A percentile compares a stretch with the other conserved stretches of the same genome.
Evolutionary conservation across 2,329 filamentous ascomycete species (phyloP).

Genomic region (Colletotrichum sp.): DNA sequence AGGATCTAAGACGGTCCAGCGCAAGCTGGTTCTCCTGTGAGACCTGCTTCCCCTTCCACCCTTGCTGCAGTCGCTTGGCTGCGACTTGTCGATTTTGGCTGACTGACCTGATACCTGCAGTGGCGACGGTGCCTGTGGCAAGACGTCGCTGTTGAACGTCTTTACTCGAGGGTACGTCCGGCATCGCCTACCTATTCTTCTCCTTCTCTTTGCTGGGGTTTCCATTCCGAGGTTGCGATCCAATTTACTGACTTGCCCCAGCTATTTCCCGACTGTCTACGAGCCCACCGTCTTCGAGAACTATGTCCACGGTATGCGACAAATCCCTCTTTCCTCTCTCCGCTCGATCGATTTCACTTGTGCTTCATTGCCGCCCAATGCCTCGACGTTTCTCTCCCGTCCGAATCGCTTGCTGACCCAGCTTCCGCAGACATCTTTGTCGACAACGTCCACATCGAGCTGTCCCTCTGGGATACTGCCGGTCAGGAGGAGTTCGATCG

Average conservation of each 20-base stretch:
- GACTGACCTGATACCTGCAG: slow-evolving; percentile 46
- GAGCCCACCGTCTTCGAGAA: slow-evolving; percentile 99
- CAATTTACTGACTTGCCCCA: slow-evolving; percentile 36
- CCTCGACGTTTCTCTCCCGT: background rate
- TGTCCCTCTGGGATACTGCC: slow-evolving; percentile 97
- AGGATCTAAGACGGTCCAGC: slow-evolving; percentile 84
- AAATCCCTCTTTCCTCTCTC: background rate
- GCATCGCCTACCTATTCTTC: background rate
- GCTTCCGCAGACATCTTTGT: slow-evolving; percentile 88
- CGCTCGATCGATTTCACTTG: background rate
- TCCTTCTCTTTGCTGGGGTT: background rate
- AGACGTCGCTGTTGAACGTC: slow-evolving; percentile 96
- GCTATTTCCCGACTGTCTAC: slow-evolving; percentile 97
- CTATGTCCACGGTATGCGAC: slow-evolving; percentile 86
- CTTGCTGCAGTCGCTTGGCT: background rate
- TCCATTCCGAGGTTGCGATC: background rate
- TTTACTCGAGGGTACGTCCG: slow-evolving; percentile 88
- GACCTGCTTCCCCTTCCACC: slow-evolving; percentile 39
- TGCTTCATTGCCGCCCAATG: background rate
- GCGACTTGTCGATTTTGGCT: slow-evolving; percentile 6
- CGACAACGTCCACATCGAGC: slow-evolving; percentile 94
- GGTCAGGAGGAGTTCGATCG: slow-evolving; percentile 99
- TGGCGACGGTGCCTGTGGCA: slow-evolving; percentile 94
- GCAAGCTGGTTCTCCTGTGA: slow-evolving; percentile 94
- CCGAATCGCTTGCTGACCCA: background rate